Evolutionary conservation across 352 stramenopile genomes (phyloP), one percentile per base, ranked within the genome.

Genomic region (Phytophthora cactorum): DNA sequence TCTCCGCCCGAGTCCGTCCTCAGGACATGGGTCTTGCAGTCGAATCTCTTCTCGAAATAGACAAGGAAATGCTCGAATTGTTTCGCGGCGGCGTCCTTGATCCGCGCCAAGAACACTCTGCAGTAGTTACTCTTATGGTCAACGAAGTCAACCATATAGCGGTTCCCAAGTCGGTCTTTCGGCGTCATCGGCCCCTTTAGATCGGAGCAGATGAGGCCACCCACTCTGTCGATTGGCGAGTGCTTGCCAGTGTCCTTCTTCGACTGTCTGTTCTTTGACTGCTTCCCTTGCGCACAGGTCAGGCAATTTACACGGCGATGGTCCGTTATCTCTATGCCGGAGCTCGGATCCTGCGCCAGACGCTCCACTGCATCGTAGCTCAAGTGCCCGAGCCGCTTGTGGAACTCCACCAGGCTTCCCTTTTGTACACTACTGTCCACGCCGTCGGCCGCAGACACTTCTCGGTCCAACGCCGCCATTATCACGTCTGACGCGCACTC

Each of bases 91-190:
- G 11, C 11, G 15, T 45, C 39, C 3, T 22, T 45, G 4, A 11
- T 45, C 12, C 14, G 6, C 1, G 39, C 39, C 2, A 45, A 11
- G 15, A 45, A 45, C 2, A 45, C 39, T 22, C 39, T n/a, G 15
- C 39, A 45, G 15, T 45, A 45, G 39, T 45, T 45, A 22, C 39
- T 27, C n/a, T 68, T 66, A 3, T 65, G 51, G 12, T 68, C 55
- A 1, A 72, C 46, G 5, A 63, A 68, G 12, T 68, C 64, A 1
- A 73, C 43, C 59, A 73, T 58, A 22, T 71, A 71, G 39, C 8
- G 39, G 12, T 22, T 45, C 6, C 39, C 15, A 1, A 45, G 15
- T 2, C 39, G 39, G 17, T 45, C 39, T 45, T 7, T 45, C 17
- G 11, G 39, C 39, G 39, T 45, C 39, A 45, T 45, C 11, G 10